These are phyloP conservation scores for Mallotus japonicus DNA, from an alignment of 441 rosid species.

Conservation along the genomic window DNA sequence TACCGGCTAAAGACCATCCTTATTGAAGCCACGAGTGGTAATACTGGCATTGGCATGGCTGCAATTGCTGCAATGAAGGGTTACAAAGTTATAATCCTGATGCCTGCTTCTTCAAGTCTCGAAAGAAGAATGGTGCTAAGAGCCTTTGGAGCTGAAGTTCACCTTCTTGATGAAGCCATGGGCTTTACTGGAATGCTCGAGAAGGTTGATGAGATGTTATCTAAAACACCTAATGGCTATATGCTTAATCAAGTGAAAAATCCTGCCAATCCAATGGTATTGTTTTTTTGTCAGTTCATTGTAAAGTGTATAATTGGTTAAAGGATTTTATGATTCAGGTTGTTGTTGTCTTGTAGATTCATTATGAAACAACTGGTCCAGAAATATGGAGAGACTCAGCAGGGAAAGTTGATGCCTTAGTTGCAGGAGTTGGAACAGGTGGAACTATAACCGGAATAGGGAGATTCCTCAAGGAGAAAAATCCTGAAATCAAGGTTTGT, in stretches of 20 bases:
- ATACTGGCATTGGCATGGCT: conserved; percentile 15
- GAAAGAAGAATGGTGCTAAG: conserved; percentile 14
- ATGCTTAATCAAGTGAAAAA: conserved; percentile 19
- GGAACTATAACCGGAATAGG: conserved; percentile 13
- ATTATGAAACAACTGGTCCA: conserved; percentile 16
- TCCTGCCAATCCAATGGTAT: conserved; percentile 23
- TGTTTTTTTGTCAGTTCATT: background rate
- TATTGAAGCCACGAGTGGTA: conserved; percentile 13
- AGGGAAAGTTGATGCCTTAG: conserved; percentile 17
- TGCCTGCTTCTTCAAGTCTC: conserved; percentile 18
- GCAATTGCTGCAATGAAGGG: conserved; percentile 19
- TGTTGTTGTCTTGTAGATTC: conserved; percentile 5
- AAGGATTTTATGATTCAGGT: background rate
- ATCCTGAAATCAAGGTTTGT: conserved; percentile 3
- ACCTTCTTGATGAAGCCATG: conserved; percentile 14
- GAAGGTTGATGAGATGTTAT: conserved; percentile 11
- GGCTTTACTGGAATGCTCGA: conserved; percentile 11
- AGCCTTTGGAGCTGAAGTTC: conserved; percentile 21
- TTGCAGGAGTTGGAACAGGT: conserved; percentile 18
- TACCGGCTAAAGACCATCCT: background rate
- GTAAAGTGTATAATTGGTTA: no score
- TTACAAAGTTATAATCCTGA: conserved; percentile 8
- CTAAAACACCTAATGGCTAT: conserved; percentile 16
- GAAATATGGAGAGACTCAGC: conserved; percentile 19
- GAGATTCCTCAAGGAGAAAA: conserved; percentile 17